Base-by-base conservation (phyloP, 768 basidiomycete genomes). In the Leccinellum rugosiceps region DNA sequence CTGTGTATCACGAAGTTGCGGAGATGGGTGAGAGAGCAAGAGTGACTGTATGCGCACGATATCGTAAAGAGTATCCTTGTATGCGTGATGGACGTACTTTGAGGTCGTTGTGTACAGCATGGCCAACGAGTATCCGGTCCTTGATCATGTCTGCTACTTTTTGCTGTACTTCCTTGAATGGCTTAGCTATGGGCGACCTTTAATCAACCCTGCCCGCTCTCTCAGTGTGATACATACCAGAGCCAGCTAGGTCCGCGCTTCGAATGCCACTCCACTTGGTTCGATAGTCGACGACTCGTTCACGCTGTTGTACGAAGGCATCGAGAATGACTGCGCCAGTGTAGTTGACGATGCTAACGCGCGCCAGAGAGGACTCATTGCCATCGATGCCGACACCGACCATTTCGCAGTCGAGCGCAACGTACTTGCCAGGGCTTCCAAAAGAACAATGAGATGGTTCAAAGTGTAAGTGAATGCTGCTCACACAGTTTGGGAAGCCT, bases 41-140 rank as follows among this genome's bases (percentile, higher is more conserved):
- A 90, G 80, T 1, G 80, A 87, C 84, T 67, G 7, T 50, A 58
- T 48, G 43, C 4, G 62, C 1, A 32, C 3, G 1, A 26, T 15
- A 11, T 44, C 21, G 10, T 48, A 30, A 50, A 43, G 9, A 15
- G n/a, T 10, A 6, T 25, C 1, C 21, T 3, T 38, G 17, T 46
- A 25, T 48, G 43, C 21, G 3, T 14, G 21, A 7, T 15, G 2
- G 1, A 47, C 58, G 7, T 38, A 66, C 94, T 76, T 92, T 91
- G 32, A 97, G 78, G 75, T 98, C 96, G 63, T 98, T 92, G 67
- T 86, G 79, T 6, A 99, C 77, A 0, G 96, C 95, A 68, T 98
- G 97, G 1, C 95, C 97, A 8, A 98, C 79, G 13, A 98, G 71
- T 44, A 95, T 83, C 49, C 87, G 79, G 53, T 87, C 92, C 59